phyloP scores from a whole-genome alignment of 176 grass and related monocot genomes.

The Hsuehochloa calcarea region DNA sequence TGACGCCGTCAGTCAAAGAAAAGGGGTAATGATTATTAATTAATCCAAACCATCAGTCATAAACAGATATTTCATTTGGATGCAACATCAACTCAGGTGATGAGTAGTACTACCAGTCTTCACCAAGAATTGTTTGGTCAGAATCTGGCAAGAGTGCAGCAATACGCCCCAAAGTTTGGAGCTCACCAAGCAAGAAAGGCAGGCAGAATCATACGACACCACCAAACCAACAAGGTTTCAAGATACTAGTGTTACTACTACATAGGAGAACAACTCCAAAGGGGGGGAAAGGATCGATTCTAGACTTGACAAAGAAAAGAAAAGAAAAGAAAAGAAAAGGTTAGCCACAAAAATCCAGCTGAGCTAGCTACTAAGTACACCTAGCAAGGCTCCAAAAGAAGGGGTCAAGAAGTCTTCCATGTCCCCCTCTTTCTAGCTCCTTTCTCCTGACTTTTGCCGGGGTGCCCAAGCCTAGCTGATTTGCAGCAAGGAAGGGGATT shows the following conservation, averaged over 20 bases:
- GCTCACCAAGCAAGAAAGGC: not conserved
- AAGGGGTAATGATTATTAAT: not conserved
- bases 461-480: not conserved
- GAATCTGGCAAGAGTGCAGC: not conserved
- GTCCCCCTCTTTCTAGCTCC: not conserved
- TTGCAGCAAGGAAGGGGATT: not conserved
- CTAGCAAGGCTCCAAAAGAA: conserved; percentile 17
- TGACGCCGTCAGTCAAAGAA: conserved; percentile 19
- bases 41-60: not conserved
- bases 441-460: not conserved
- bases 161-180: not conserved
- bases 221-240: not conserved
- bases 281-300: not conserved
- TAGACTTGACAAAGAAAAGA: not conserved
- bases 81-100: not conserved
- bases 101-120: not conserved
- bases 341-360: not conserved
- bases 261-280: not conserved
- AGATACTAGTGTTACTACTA: not conserved
- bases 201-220: not conserved
- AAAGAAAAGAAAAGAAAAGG: not conserved
- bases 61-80: not conserved
- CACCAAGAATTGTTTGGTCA: not conserved
- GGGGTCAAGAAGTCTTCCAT: not conserved
- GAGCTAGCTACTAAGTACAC: not conserved